Evolutionary conservation across 805 yeast species (phyloP), one percentile per base, ranked within the genome.

Genomic region (Clavispora fructus): DNA sequence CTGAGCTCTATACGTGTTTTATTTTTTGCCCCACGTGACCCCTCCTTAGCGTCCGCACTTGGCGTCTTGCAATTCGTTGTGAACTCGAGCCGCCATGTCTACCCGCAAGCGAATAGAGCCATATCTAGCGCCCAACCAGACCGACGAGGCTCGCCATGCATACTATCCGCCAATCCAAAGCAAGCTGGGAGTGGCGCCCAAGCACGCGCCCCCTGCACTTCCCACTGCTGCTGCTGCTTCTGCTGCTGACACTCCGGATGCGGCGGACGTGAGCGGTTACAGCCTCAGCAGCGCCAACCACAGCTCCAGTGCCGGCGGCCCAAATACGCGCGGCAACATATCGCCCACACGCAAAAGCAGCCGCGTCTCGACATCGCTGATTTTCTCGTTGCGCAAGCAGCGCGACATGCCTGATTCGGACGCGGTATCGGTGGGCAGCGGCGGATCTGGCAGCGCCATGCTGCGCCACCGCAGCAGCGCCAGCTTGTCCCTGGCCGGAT

Each of bases 301-400:
- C 19, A 32, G 35, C 35, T 4, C 19, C 6, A 14, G 14, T 6
- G 14, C 17, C 35, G 19, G 19, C 35, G 35, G 19, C 8, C 7
- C 17, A n/a, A 32, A 7, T 10, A 6, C 10, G 6, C 42, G 35
- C 14, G 16, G 33, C 9, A 17, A 16, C 26, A 7, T 7, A 1
- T 17, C 35, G 29, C 48, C 14, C 27, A 48, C 31, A 35, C 48
- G 31, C 42, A 30, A 40, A n/a, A 44, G 52, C 43, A 54, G 56
- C 46, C 54, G 74, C 42, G 62, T 59, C 41, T 64, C 70, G 29
- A 56, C 71, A 8, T 60, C 67, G 30, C 64, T 71, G 28, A 61
- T 70, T 23, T 71, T 71, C 53, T 64, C 70, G 47, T 53, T 69
- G 35, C 56, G 71, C 32, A 69, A 67, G 47, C 53, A 51, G 47